Percentiles rank a stretch among this genome's conserved stretches.
Evolutionary conservation across 495 filamentous ascomycete species (phyloP).

Genomic region (Aspergillus wentii): DNA sequence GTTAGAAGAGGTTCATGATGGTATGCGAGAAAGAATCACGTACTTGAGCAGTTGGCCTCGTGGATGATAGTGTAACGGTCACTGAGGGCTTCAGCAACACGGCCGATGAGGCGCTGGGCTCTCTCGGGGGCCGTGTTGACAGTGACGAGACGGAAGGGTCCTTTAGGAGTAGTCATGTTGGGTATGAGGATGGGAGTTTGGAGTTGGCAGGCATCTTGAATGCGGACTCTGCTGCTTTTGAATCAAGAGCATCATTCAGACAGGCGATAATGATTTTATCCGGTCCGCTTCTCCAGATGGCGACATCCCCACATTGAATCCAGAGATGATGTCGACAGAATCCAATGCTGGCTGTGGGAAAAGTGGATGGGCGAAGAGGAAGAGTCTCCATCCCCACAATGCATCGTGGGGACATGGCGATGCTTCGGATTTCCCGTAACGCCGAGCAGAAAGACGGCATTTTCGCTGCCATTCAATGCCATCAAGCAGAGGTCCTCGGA

Average conservation of each 20-base stretch:
- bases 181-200: too few relatives aligned
- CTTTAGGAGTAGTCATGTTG: constrained; percentile 45
- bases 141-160: constrained; percentile 58
- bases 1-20: too few relatives aligned
- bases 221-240: constrained; percentile 1
- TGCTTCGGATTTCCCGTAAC: constrained; percentile 8
- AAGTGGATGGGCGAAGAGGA: too few relatives aligned
- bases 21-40: constrained; percentile 7
- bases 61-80: constrained; percentile 57
- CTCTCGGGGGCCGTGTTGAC: constrained; percentile 67
- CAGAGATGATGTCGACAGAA: too few relatives aligned
- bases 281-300: constrained; percentile 1
- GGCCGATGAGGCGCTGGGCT: constrained; percentile 56
- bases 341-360: too few relatives aligned
- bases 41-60: constrained; percentile 54
- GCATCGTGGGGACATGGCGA: constrained; percentile 8
- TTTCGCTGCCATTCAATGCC: too few relatives aligned
- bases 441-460: too few relatives aligned
- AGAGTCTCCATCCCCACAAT: too few relatives aligned
- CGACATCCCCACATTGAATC: too few relatives aligned
- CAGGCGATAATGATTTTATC: too few relatives aligned
- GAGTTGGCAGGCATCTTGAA: background rate
- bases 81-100: constrained; percentile 52
- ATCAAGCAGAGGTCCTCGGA: too few relatives aligned
- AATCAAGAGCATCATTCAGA: background rate